Percentiles rank a stretch among this genome's conserved stretches.
Evolutionary conservation across 2,329 filamentous ascomycete genomes (phyloP).

Genomic region (Claviceps capensis): DNA sequence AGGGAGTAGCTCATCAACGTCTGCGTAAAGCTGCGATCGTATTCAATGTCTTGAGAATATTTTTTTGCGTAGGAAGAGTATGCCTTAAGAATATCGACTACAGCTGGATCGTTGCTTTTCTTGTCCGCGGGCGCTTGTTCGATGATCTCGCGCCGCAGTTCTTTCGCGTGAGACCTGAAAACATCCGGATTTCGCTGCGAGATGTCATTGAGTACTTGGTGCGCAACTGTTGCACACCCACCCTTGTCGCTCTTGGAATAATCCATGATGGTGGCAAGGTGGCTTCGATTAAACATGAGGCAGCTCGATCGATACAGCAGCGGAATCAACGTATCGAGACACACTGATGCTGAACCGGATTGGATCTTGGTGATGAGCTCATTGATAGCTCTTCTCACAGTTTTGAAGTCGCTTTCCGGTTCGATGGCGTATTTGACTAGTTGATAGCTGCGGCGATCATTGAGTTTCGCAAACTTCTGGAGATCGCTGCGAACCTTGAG

Average conservation of each 20-base stretch:
- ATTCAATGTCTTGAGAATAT: conserved; percentile 71
- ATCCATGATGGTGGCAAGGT: conserved; percentile 80
- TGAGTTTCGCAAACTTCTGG: conserved; percentile 78
- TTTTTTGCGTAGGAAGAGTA: conserved; percentile 84
- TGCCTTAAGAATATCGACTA: conserved; percentile 86
- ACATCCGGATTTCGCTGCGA: conserved; percentile 80
- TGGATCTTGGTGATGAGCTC: conserved; percentile 77
- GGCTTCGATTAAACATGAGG: conserved; percentile 86
- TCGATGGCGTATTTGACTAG: conserved; percentile 77
- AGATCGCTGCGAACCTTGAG: conserved; percentile 61
- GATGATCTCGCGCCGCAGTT: conserved; percentile 76
- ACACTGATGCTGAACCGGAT: conserved; percentile 44
- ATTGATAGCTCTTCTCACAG: conserved; percentile 77
- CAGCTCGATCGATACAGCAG: conserved; percentile 73
- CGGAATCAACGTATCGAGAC: conserved; percentile 69
- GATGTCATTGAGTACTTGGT: conserved; percentile 84
- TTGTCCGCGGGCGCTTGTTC: conserved; percentile 62
- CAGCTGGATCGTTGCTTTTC: conserved; percentile 53
- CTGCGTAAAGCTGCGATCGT: conserved; percentile 67
- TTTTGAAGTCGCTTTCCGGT: conserved; percentile 81
- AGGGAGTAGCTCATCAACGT: conserved; percentile 73
- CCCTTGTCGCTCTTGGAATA: conserved; percentile 74
- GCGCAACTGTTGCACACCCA: conserved; percentile 62
- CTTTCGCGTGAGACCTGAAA: conserved; percentile 83
- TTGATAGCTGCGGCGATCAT: conserved; percentile 82